phyloP scores from a whole-genome alignment of 2,329 filamentous ascomycete genomes.

The Aspergillus fijiensis region DNA sequence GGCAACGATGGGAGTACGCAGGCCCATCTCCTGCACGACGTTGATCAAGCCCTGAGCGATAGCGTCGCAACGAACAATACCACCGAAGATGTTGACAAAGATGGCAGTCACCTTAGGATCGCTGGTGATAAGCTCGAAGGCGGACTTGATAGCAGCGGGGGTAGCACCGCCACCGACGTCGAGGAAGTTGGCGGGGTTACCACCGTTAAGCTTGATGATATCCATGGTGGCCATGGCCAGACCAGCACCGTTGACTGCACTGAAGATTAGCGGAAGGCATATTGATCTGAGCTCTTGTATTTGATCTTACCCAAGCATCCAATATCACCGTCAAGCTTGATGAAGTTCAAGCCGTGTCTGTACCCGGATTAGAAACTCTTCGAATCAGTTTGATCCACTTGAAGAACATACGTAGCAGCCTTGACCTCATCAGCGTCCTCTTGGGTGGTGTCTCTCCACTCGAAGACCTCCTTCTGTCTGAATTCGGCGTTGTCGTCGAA shows the following conservation, averaged over 20 bases:
- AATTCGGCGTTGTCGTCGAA: conserved; percentile 99
- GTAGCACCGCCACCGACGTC: conserved; percentile 98
- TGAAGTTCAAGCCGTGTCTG: conserved; percentile 85
- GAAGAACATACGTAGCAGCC: conserved; percentile 71
- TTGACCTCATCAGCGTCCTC: conserved; percentile 98
- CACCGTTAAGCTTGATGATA: conserved; percentile 99
- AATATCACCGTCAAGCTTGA: conserved; percentile 99
- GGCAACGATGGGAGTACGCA: conserved; percentile 94
- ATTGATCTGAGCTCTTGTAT: background rate
- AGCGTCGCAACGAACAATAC: conserved; percentile 96
- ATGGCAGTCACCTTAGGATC: conserved; percentile 98
- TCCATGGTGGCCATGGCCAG: conserved; percentile 99
- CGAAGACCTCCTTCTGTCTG: conserved; percentile 94
- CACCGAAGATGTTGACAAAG: conserved; percentile 99
- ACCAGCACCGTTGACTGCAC: conserved; percentile 86
- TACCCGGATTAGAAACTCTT: conserved; percentile 17
- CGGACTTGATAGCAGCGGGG: conserved; percentile 92
- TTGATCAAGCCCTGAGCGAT: conserved; percentile 95
- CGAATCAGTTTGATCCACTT: background rate
- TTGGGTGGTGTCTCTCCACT: conserved; percentile 89
- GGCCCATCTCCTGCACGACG: conserved; percentile 90
- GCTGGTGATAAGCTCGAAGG: conserved; percentile 97
- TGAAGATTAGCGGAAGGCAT: conserved; percentile 11
- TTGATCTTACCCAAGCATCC: conserved; percentile 68
- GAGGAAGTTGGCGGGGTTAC: conserved; percentile 94